Conservation (phyloP, 768 basidiomycete species). For the Lactarius deliciosus region DNA sequence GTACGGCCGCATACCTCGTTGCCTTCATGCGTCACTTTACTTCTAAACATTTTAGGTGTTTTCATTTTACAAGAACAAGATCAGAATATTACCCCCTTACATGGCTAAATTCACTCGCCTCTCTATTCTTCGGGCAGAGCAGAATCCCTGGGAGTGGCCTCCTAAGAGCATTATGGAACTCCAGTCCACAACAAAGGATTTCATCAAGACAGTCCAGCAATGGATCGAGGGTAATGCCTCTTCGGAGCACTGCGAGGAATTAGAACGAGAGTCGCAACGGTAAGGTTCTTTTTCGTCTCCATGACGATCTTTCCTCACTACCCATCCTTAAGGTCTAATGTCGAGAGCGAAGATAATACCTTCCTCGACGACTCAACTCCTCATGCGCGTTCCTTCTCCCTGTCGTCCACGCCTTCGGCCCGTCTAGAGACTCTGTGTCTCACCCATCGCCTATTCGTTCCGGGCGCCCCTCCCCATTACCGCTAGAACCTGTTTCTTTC, state of each 20-base stretch:
- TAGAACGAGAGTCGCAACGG: conserved; percentile 42
- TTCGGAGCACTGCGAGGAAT: conserved; percentile 41
- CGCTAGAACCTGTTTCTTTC: conserved; percentile 46
- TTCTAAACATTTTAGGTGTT: conserved; percentile 58
- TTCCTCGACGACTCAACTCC: conserved; percentile 17
- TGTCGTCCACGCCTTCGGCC: conserved; percentile 55
- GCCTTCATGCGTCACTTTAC: neutral
- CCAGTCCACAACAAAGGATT: conserved; percentile 57
- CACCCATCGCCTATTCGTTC: conserved; percentile 29
- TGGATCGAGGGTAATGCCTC: conserved; percentile 67
- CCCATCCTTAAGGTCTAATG: conserved; percentile 30
- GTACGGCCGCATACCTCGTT: conserved; percentile 41
- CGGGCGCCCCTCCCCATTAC: conserved; percentile 50
- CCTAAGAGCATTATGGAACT: conserved; percentile 56
- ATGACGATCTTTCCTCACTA: conserved; percentile 33
- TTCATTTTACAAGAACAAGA: conserved; percentile 81
- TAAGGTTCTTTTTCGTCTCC: conserved; percentile 10
- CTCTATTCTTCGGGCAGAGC: conserved; percentile 80
- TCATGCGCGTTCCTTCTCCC: conserved; percentile 60
- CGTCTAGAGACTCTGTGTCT: conserved; percentile 39
- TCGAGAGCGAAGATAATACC: conserved; percentile 9
- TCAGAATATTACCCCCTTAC: conserved; percentile 77
- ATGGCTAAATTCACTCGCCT: conserved; percentile 69
- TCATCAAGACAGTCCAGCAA: conserved; percentile 66
- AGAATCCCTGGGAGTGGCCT: conserved; percentile 95